Conservation (phyloP, 179 eudicot species). For the Carnegiea gigantea region DNA sequence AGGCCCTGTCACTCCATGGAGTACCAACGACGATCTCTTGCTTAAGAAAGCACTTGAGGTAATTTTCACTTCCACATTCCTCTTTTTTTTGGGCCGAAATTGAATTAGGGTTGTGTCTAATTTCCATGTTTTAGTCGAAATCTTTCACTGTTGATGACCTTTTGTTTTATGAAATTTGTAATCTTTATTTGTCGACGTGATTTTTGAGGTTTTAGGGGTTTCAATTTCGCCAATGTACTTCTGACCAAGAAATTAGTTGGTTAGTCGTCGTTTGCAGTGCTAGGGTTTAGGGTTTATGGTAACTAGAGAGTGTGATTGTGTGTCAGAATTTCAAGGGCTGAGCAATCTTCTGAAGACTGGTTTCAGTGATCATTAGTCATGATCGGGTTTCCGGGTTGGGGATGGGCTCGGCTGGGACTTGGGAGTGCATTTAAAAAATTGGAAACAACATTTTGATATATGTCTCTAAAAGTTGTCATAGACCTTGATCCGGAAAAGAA, state of each 20-base stretch:
- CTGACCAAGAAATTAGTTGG: neutral
- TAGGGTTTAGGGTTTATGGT: constrained; percentile 2
- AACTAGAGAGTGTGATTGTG: neutral
- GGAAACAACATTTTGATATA: neutral
- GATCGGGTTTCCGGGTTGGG: neutral
- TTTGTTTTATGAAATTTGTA: neutral
- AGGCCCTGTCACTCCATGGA: constrained; percentile 53
- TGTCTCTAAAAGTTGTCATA: too few species aligned
- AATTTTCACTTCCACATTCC: neutral
- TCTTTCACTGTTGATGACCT: neutral
- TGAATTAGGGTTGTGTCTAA: neutral
- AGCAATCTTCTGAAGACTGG: neutral
- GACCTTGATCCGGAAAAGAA: neutral
- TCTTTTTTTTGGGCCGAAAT: neutral
- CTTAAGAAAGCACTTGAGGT: constrained; percentile 73
- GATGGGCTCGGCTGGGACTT: neutral
- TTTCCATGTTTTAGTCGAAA: neutral
- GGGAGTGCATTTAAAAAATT: neutral
- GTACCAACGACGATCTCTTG: constrained; percentile 55
- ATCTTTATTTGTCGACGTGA: neutral
- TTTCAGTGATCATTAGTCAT: neutral
- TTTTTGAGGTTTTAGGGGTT: neutral
- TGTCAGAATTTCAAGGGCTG: neutral
- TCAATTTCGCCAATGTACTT: neutral
- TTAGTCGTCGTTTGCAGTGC: neutral